These are phyloP conservation scores for Passiflora organensis DNA, from an alignment of 345 rosid genomes.

Conservation along the genomic window DNA sequence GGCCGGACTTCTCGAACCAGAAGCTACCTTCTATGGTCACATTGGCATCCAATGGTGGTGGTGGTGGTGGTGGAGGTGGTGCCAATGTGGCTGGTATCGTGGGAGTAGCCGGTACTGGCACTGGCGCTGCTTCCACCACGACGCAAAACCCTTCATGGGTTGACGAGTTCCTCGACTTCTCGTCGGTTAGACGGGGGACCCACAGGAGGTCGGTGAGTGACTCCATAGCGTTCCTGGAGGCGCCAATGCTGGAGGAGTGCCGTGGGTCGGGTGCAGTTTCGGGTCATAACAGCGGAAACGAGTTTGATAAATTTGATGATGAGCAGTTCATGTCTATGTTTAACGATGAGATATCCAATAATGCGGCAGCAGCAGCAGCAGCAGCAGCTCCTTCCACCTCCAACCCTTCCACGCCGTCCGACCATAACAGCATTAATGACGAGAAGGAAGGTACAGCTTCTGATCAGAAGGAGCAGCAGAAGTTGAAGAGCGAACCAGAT, in stretches of 20 bases:
- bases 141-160: conserved; percentile 23
- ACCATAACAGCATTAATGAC: conserved; percentile 28
- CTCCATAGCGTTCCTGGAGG: conserved; percentile 28
- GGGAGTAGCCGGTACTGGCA: too few relatives aligned
- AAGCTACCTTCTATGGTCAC: conserved; percentile 7
- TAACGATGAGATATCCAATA: conserved; percentile 17
- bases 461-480: conserved; percentile 8
- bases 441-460: conserved; percentile 12
- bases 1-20: conserved; percentile 59
- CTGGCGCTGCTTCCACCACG: neutral
- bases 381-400: conserved; percentile 18
- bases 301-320: conserved; percentile 27
- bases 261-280: conserved; percentile 11
- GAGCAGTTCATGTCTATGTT: conserved; percentile 35
- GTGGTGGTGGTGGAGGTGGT: neutral
- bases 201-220: conserved; percentile 32
- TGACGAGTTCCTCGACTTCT: conserved; percentile 34
- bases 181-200: conserved; percentile 23
- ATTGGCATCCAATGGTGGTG: too few relatives aligned
- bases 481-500: conserved; percentile 9
- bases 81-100: neutral
- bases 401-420: conserved; percentile 27
- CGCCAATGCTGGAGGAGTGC: conserved; percentile 22
- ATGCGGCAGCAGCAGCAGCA: neutral
- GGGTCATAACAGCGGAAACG: conserved; percentile 6